phyloP scores from a whole-genome alignment of 2,329 filamentous ascomycete genomes.

The Botrytis medusae region DNA sequence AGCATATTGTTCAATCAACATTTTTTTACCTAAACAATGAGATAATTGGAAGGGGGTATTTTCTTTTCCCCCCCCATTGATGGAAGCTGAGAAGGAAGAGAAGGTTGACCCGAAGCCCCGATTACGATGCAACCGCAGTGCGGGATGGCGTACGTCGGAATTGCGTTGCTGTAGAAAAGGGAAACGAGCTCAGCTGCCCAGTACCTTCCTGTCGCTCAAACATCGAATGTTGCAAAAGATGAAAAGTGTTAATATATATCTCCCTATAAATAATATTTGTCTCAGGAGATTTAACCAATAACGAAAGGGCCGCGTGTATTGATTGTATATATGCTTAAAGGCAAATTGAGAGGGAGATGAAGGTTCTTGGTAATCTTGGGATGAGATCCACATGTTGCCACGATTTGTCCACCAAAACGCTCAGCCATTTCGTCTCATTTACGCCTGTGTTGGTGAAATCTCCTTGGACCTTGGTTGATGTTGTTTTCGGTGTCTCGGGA shows the following conservation, averaged over 20 bases:
- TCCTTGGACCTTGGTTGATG: neutral
- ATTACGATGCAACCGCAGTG: constrained; percentile 5
- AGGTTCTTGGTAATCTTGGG: constrained; percentile 16
- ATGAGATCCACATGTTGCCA: constrained; percentile 15
- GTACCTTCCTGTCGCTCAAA: constrained; percentile 3
- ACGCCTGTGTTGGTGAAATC: neutral
- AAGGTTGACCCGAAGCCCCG: neutral
- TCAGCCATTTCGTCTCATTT: constrained; percentile 10
- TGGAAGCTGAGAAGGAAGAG: neutral
- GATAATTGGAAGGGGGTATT: neutral
- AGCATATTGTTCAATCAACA: neutral
- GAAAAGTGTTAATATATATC: neutral
- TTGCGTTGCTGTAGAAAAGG: neutral
- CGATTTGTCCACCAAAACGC: neutral
- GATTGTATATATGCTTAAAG: neutral
- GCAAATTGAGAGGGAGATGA: neutral
- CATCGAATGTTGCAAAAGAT: neutral
- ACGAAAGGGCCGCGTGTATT: neutral
- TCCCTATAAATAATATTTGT: neutral
- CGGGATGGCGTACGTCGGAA: neutral
- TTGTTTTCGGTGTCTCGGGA: neutral
- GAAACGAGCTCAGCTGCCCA: neutral
- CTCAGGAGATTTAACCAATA: neutral
- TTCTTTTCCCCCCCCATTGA: neutral
- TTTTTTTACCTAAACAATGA: neutral